phyloP scores from a whole-genome alignment of 345 rosid species.

The Syzygium jambos region DNA sequence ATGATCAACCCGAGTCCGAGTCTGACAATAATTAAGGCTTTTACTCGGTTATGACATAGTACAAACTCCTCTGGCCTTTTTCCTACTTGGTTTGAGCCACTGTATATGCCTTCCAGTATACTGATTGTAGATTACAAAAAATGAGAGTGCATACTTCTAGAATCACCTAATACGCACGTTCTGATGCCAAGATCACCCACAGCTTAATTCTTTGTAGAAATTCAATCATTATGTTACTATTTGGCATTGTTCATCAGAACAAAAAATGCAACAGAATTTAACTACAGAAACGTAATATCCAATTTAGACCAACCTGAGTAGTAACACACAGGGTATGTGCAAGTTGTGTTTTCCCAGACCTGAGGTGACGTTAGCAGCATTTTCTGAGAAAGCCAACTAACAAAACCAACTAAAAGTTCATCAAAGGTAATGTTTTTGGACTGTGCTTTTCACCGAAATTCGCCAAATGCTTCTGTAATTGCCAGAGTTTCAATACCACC shows the following conservation, averaged over 20 bases:
- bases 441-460: not conserved
- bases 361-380: conserved; percentile 10
- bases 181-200: not conserved
- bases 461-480: not conserved
- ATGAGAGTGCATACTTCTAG: not conserved
- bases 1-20: no score
- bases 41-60: no score
- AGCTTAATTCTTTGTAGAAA: not conserved
- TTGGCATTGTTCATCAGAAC: not conserved
- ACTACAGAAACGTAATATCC: not conserved
- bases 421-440: not conserved
- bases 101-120: not conserved
- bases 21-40: rapidly evolving
- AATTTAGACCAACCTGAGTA: conserved; percentile 56
- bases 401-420: not conserved
- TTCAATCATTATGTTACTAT: not conserved
- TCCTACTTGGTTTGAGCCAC: not conserved
- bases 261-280: not conserved
- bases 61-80: not conserved
- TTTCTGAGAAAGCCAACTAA: not conserved
- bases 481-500: not conserved
- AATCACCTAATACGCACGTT: not conserved
- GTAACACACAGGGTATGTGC: conserved; percentile 88
- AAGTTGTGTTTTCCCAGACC: conserved; percentile 90
- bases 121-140: not conserved